Evolutionary conservation across 768 basidiomycete genomes (phyloP), one percentile per base, ranked within the genome.

Genomic region (Pleurotus sapidus): DNA sequence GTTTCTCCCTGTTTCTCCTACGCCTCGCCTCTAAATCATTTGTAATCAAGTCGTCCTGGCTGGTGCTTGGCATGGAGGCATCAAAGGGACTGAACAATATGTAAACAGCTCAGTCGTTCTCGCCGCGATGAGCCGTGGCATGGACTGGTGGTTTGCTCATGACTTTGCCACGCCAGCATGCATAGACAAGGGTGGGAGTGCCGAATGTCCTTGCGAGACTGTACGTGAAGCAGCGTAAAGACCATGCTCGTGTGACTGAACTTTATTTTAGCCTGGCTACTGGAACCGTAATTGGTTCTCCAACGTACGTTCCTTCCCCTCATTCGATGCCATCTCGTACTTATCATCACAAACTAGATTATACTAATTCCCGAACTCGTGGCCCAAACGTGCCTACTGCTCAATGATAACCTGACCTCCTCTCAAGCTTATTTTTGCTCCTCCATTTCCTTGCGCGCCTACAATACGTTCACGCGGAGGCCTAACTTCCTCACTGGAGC

Each of bases 221-320:
- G 49, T 51, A 51, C 30, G 49, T 51, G n/a, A 18, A 18, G 8
- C 30, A 11, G 8, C 30, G 1, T 34, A 9, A 34, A 34, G 8
- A 9, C 27, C 30, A 34, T 34, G 30, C 30, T 34, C 30, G 9
- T 34, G 30, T 34, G 30, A 34, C 30, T 34, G 11, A 34, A 34
- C n/a, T 9, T 34, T 11, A 11, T 11, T 15, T 12, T 11, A 51
- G 49, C 6, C 46, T 69, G 17, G 45, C 7, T 15, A 25, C 9
- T 86, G 84, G 83, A 88, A 87, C 62, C 77, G 78, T 1, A 87
- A 87, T 63, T 87, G 86, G 86, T 84, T 77, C 61, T 77, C 78
- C 4, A 86, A 84, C 60, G 82, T 83, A 47, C 12, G 78, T 65
- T 5, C 24, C 17, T 39, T 48, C 38, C 17, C 53, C 15, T 15